Evolutionary conservation across 345 rosid genomes (phyloP), one percentile per base, ranked within the genome.

Genomic region (Eutrema heterophyllum): DNA sequence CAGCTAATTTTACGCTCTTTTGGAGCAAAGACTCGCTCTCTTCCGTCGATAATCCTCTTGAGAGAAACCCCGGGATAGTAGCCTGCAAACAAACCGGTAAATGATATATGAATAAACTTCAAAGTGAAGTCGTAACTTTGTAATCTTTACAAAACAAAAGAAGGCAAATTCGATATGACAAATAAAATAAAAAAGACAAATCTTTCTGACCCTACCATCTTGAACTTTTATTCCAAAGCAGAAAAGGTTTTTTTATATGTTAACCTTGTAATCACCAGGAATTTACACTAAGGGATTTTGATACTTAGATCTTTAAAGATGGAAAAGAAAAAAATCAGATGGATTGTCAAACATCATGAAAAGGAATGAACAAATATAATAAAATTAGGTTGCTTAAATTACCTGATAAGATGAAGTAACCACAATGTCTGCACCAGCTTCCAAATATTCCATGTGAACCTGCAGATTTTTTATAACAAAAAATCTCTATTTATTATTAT

Each of bases 341-440:
- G 30, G 72, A 74, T 66, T 58, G 67, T 39, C 0, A 58, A 68
- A 67, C 53, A 59, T 51, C 53, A 59, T 51, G 73, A 68, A 75
- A 75, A 43, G 16, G 40, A 44, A 53, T 5, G 53, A 72, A 66
- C 12, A 56, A 4, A 15, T 4, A 43, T 0, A 2, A 12, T 3
- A 8, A 14, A 14, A 2, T 2, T 30, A 4, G 38, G 45, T 32
- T 72, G 68, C 50, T 38, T 64, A 5, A n/a, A 1, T 54, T 40
- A 91, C 97, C 96, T 94, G 98, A 71, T 94, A 94, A 48, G 98
- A 94, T 36, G 96, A 89, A 80, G 97, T 83, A 30, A 94, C 88
- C 79, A 94, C 62, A 61, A 91, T 78, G 80, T 94, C 95, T 45
- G 98, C 95, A 73, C 98, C 98, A 64, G 96, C 97, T 77, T 91